Evolutionary conservation across 73 alveolate genomes (phyloP).

Genomic region (Paramecium sexaurelia): DNA sequence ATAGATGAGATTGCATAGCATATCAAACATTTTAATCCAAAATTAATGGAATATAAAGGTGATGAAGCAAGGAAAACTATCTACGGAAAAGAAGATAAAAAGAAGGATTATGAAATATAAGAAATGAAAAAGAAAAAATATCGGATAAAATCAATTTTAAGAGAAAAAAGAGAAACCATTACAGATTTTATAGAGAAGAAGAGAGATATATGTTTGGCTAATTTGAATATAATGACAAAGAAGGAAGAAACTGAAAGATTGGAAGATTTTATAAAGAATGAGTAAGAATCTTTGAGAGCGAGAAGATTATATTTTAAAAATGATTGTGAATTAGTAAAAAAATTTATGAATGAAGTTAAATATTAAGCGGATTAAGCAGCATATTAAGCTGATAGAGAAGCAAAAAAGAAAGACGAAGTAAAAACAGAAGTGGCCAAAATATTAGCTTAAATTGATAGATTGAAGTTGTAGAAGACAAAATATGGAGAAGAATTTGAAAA

Average conservation of each 20-base stretch:
- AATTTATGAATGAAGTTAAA: conserved; percentile 62
- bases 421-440: conserved; percentile 31
- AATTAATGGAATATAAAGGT: background rate
- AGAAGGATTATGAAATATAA: conserved; percentile 26
- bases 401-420: conserved; percentile 42
- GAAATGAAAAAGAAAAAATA: conserved; percentile 50
- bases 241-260: conserved; percentile 61
- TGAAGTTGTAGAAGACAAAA: background rate
- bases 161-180: conserved; percentile 64
- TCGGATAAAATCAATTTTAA: conserved; percentile 47
- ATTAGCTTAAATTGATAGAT: conserved; percentile 32
- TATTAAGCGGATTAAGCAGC: conserved; percentile 54
- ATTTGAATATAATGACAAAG: conserved; percentile 53
- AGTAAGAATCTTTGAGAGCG: conserved; percentile 61
- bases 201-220: conserved; percentile 61
- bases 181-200: conserved; percentile 59
- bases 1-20: conserved; percentile 7
- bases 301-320: conserved; percentile 63
- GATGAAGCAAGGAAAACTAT: conserved; percentile 6
- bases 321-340: conserved; percentile 62
- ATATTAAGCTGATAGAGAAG: background rate
- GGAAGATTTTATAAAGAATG: conserved; percentile 62
- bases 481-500: conserved; percentile 16
- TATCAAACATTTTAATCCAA: conserved; percentile 43
- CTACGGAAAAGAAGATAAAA: conserved; percentile 46